Base-by-base conservation (phyloP, 257 asterid species). In the Solanum verrucosum region DNA sequence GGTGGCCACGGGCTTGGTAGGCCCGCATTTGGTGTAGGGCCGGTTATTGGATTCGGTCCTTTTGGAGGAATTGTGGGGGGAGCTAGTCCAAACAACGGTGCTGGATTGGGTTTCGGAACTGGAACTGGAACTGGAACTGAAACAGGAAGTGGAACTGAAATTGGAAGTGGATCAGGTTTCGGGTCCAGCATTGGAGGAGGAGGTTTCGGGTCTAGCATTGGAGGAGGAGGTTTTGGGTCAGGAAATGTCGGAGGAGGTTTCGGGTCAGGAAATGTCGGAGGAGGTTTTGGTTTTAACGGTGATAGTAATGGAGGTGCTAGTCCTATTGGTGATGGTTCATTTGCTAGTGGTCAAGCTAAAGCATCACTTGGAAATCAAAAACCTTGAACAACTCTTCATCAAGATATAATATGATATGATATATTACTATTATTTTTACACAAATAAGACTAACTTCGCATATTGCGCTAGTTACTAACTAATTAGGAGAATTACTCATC, bases 1-100 rank as follows among this genome's bases (percentile, higher is more conserved):
- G 49, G 85, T 15, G 42, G 70, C 6, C 85, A 29, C 20, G 42
- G 88, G 42, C 5, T 67, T 40, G 81, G 63, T 21, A 71, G 87
- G 29, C 87, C 75, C 23, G 86, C 87, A 1, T 27, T n/a, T n/a
- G 88, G 67, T 74, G 87, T 75, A 5, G 89, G 81, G 1, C 84
- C 79, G 29, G 85, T 31, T 52, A 49, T 71, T 33, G 83, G 85
- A 18, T 63, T 40, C 5, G 87, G 88, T 79, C 85, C 68, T 46
- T 81, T 81, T 46, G 89, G 87, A 13, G 74, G 86, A 44, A 85
- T 52, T 56, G 40, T 72, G 27, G 65, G 84, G 44, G 91, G 90
- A 15, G 34, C 44, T 7, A 87, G 87, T 15, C 31, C 46, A 34
- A 37, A 20, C 9, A 37, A 20, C 4, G 34, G 85, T 13, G 86